Conservation (phyloP, 2,329 filamentous ascomycete species). For the Exophiala spinifera region DNA sequence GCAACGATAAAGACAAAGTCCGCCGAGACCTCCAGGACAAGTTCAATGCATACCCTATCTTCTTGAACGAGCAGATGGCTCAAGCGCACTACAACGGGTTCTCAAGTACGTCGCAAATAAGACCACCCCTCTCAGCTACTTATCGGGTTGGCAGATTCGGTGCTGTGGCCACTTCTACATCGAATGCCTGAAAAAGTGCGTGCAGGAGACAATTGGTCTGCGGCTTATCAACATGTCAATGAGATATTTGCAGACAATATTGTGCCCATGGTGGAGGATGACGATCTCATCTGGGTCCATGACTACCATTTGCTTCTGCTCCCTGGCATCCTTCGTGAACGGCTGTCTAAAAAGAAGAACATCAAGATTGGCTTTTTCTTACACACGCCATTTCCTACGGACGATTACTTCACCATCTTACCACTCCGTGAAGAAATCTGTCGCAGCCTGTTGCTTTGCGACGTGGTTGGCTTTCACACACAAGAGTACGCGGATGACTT, state of each 20-base stretch:
- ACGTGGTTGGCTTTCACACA: slow-evolving; percentile 96
- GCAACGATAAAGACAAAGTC: slow-evolving; percentile 72
- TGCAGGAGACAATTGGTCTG: slow-evolving; percentile 76
- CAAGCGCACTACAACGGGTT: slow-evolving; percentile 96
- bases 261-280: slow-evolving; percentile 74
- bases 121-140: background rate
- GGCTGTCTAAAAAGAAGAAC: slow-evolving; percentile 69
- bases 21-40: slow-evolving; percentile 77
- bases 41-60: slow-evolving; percentile 85
- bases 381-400: slow-evolving; percentile 89
- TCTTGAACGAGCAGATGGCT: slow-evolving; percentile 86
- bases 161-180: slow-evolving; percentile 95
- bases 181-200: slow-evolving; percentile 71
- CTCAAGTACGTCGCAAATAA: slow-evolving; percentile 62
- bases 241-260: slow-evolving; percentile 82
- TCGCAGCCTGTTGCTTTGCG: slow-evolving; percentile 77
- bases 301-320: slow-evolving; percentile 97
- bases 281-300: slow-evolving; percentile 90
- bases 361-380: slow-evolving; percentile 91
- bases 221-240: slow-evolving; percentile 85
- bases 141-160: slow-evolving; percentile 62
- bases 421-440: slow-evolving; percentile 83
- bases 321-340: slow-evolving; percentile 78
- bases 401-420: slow-evolving; percentile 87
- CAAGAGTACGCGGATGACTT: slow-evolving; percentile 94